Evolutionary conservation across 164 flowering plant genomes (phyloP).

Genomic region (Vitis rupestris): DNA sequence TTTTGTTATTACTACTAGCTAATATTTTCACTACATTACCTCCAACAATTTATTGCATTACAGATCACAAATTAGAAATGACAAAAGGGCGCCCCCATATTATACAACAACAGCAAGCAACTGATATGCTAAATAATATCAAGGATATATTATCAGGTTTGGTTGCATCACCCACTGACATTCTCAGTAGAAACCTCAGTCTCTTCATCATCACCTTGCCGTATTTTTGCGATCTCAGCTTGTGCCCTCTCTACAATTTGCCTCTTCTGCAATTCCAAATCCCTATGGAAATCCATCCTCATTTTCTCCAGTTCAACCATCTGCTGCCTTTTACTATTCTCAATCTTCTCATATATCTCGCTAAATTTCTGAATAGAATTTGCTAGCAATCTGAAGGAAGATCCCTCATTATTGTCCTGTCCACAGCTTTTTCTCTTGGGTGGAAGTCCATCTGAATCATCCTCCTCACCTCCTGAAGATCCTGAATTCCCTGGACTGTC

Average conservation of each 20-base stretch:
- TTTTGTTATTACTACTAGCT: conserved; percentile 5
- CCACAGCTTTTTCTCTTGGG: conserved; percentile 42
- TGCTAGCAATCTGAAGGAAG: conserved; percentile 59
- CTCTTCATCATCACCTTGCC: conserved; percentile 48
- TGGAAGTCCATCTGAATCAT: conserved; percentile 57
- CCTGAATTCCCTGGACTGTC: conserved; percentile 43
- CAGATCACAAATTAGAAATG: background rate
- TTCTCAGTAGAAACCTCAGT: conserved; percentile 31
- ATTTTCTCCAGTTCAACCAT: conserved; percentile 88
- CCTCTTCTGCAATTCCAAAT: conserved; percentile 79
- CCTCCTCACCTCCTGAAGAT: conserved; percentile 20
- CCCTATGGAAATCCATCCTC: conserved; percentile 86
- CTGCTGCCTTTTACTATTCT: conserved; percentile 77
- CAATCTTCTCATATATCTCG: conserved; percentile 88
- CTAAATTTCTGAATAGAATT: conserved; percentile 82
- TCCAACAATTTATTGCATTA: conserved; percentile 5
- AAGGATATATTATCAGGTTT: background rate
- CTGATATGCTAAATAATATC: background rate
- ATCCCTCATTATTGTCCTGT: conserved; percentile 27
- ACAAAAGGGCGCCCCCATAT: background rate
- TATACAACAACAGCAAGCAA: conserved; percentile 10
- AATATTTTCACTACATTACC: background rate
- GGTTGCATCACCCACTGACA: conserved; percentile 21
- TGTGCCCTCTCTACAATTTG: conserved; percentile 79
- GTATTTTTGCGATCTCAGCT: conserved; percentile 71